Base-by-base conservation (phyloP, 2,329 filamentous ascomycete species). In the Aspergillus caelatus region DNA sequence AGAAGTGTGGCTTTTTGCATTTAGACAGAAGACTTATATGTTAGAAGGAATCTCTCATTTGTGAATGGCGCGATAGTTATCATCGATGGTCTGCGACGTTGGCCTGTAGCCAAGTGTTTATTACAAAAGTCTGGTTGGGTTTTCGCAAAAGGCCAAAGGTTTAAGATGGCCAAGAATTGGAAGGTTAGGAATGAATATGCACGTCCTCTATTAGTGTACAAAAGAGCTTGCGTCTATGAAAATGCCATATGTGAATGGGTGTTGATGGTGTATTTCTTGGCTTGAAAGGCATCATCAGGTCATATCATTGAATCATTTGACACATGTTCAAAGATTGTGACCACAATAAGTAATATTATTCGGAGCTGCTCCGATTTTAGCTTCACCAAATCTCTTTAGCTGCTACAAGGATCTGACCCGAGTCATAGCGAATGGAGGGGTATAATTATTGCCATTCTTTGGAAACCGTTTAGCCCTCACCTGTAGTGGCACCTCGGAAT, bases 181-280 rank as follows among this genome's bases (percentile, higher is more conserved):
- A 34, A 53, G 48, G 26, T 10, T 21, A 53, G 21, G 34, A 54
- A 54, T 9, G 11, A 14, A 54, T 2, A 30, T 34, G 52, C 21
- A 19, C 3, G 19, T 30, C 3, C 28, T 54, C 11, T 16, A 23
- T 34, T 54, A n/a, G 52, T 54, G 52, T 36, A 2, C 8, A 21
- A 8, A 14, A 36, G 30, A 54, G 52, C 32, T 36, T 36, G 21
- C 19, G 11, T 32, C 9, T 34, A 8, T 34, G 14, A 10, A 34
- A 54, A 10, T 11, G 2, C 7, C 30, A 19, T 4, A 50, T 50
- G 46, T 54, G 32, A 62, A 30, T 58, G 21, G 39, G 19, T 39
- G 34, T 23, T 23, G 48, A 52, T 61, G 56, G 57, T 59, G 62
- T 46, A 56, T 64, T 64, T 32, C 62, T 62, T 64, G 55, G 62